Evolutionary conservation across 106 monocot species (phyloP).

Genomic region (Allium fistulosum): DNA sequence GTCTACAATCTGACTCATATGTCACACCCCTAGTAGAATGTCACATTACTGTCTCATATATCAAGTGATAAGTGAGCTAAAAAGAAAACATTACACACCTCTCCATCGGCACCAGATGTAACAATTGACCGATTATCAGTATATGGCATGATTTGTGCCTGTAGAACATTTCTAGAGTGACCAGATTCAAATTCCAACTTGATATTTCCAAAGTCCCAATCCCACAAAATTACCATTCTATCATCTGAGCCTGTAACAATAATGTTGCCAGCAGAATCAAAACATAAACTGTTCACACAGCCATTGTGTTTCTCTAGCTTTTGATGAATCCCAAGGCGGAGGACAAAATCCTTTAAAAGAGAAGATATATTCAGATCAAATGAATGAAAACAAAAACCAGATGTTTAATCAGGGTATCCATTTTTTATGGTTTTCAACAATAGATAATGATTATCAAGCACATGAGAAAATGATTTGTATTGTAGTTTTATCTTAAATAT

Average conservation of each 20-base stretch:
- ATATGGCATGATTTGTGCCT: constrained; percentile 69
- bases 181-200: constrained; percentile 63
- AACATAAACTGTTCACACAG: constrained; percentile 85
- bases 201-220: constrained; percentile 50
- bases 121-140: constrained; percentile 52
- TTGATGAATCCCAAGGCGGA: constrained; percentile 42
- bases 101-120: constrained; percentile 80
- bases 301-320: constrained; percentile 67
- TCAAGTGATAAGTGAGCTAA: too few species aligned
- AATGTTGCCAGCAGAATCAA: constrained; percentile 56
- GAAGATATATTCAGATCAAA: background rate
- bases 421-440: background rate
- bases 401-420: background rate
- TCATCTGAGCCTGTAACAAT: constrained; percentile 92
- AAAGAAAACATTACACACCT: constrained; percentile 27
- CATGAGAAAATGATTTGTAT: too few species aligned
- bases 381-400: background rate
- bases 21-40: too few species aligned
- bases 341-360: constrained; percentile 44
- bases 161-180: constrained; percentile 69
- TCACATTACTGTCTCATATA: too few species aligned
- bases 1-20: too few species aligned
- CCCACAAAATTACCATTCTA: constrained; percentile 60
- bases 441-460: too few species aligned
- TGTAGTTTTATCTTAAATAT: too few species aligned